Evolutionary conservation across 2,329 filamentous ascomycete species (phyloP).

Genomic region (Cryphonectria carpinicola): DNA sequence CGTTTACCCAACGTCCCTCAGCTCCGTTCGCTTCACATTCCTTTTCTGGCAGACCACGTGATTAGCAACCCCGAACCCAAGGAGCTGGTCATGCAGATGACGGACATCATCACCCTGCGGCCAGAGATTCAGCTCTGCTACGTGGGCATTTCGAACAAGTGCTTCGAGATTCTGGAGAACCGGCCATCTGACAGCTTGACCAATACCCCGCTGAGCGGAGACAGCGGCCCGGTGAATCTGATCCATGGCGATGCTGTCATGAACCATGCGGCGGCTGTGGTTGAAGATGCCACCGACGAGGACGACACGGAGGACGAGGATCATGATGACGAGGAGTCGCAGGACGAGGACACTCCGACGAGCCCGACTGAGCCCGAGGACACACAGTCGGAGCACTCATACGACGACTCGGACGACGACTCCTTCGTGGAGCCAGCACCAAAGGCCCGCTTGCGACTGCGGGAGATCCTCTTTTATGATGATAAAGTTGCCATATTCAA

Average conservation of each 20-base stretch:
- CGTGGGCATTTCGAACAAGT: conserved; percentile 75
- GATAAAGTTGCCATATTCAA: conserved; percentile 83
- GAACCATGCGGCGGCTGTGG: conserved; percentile 30
- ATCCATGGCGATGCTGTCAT: conserved; percentile 23
- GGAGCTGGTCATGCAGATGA: conserved; percentile 75
- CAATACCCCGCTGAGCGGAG: conserved; percentile 25
- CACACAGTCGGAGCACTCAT: conserved; percentile 42
- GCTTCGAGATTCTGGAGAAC: conserved; percentile 79
- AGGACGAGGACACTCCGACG: conserved; percentile 34
- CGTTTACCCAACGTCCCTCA: conserved; percentile 71
- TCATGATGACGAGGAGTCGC: conserved; percentile 52
- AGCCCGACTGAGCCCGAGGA: conserved; percentile 34
- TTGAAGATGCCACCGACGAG: conserved; percentile 36
- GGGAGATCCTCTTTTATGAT: conserved; percentile 84
- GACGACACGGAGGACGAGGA: conserved; percentile 42
- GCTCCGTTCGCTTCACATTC: conserved; percentile 72
- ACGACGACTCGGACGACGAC: conserved; percentile 46
- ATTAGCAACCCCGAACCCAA: conserved; percentile 59
- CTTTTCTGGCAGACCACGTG: conserved; percentile 66
- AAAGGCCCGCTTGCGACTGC: conserved; percentile 60
- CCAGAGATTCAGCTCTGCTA: conserved; percentile 79
- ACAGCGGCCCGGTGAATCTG: conserved; percentile 26
- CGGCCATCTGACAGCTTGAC: conserved; percentile 48
- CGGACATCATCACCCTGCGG: conserved; percentile 76
- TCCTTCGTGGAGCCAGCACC: conserved; percentile 52